phyloP scores from a whole-genome alignment of 306 rosid genomes.

The Cyamopsis tetragonoloba region DNA sequence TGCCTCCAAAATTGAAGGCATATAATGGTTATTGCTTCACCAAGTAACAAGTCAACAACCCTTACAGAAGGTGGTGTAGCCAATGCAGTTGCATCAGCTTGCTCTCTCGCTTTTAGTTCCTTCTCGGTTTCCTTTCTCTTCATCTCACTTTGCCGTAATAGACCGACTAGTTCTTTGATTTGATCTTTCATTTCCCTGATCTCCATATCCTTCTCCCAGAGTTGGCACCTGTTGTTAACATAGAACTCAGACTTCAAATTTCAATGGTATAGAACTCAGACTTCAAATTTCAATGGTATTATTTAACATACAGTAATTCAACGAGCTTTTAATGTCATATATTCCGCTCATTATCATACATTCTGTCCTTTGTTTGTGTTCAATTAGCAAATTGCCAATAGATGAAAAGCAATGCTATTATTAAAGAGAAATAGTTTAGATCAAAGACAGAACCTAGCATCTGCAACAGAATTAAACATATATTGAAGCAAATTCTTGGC shows the following conservation, averaged over 20 bases:
- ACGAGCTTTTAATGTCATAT: slow-evolving; percentile 7
- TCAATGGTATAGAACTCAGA: slow-evolving; percentile 19
- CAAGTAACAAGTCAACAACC: slow-evolving; percentile 16
- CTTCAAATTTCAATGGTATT: slow-evolving; percentile 22
- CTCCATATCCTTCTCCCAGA: slow-evolving; percentile 95
- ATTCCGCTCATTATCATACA: background rate
- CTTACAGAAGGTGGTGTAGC: slow-evolving; percentile 79
- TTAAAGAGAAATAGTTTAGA: slow-evolving; percentile 3
- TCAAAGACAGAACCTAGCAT: slow-evolving; percentile 60
- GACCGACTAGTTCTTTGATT: slow-evolving; percentile 89
- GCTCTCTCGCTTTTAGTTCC: slow-evolving; percentile 90
- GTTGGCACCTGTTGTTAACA: slow-evolving; percentile 66
- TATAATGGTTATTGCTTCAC: slow-evolving; percentile 17
- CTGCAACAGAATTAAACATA: slow-evolving; percentile 91
- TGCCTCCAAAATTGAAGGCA: background rate
- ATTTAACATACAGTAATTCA: slow-evolving; percentile 10
- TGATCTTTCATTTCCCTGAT: slow-evolving; percentile 97
- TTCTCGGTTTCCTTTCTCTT: slow-evolving; percentile 91
- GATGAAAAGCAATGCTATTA: background rate
- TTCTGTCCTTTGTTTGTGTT: background rate
- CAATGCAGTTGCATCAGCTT: slow-evolving; percentile 60
- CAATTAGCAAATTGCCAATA: slow-evolving; percentile 11
- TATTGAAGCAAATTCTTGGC: slow-evolving; percentile 94
- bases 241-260: slow-evolving; percentile 27
- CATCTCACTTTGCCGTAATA: slow-evolving; percentile 92